Evolutionary conservation across 2,329 filamentous ascomycete species (phyloP).

Genomic region (Arthrobotrys entomopaga): DNA sequence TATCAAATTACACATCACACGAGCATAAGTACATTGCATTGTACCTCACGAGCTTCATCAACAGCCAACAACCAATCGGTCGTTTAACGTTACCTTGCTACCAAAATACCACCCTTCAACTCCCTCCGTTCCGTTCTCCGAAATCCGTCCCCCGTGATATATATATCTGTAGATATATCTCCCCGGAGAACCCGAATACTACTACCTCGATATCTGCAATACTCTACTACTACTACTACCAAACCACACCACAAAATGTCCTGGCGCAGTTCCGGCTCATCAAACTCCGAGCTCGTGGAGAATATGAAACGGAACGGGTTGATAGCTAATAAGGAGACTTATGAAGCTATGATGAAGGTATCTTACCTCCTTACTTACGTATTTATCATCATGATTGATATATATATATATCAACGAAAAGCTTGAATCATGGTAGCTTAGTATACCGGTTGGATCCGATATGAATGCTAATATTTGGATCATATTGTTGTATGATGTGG

Average conservation of each 20-base stretch:
- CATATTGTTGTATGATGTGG: background rate
- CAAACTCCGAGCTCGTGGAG: conserved; percentile 78
- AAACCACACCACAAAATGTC: conserved; percentile 73
- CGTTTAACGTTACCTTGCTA: too few relatives aligned
- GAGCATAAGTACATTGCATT: too few relatives aligned
- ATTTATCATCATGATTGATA: conserved; percentile 7
- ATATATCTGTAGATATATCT: too few relatives aligned
- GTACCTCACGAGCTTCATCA: too few relatives aligned
- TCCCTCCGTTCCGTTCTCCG: too few relatives aligned
- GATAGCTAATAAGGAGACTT: conserved; percentile 77
- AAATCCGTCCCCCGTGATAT: too few relatives aligned
- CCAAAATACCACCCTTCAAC: too few relatives aligned
- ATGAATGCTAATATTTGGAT: background rate
- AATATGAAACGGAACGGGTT: conserved; percentile 79
- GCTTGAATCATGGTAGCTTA: too few relatives aligned
- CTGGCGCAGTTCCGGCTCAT: conserved; percentile 82
- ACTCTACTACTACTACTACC: background rate
- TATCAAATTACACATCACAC: too few relatives aligned
- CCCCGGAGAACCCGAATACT: background rate
- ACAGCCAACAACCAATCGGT: too few relatives aligned
- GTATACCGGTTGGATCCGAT: background rate
- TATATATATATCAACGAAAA: background rate
- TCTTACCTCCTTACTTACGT: too few relatives aligned
- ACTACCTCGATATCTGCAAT: background rate
- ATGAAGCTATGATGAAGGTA: conserved; percentile 81